Evolutionary conservation across 2,329 filamentous ascomycete species (phyloP).

Genomic region (Dactylellina haptotyla): DNA sequence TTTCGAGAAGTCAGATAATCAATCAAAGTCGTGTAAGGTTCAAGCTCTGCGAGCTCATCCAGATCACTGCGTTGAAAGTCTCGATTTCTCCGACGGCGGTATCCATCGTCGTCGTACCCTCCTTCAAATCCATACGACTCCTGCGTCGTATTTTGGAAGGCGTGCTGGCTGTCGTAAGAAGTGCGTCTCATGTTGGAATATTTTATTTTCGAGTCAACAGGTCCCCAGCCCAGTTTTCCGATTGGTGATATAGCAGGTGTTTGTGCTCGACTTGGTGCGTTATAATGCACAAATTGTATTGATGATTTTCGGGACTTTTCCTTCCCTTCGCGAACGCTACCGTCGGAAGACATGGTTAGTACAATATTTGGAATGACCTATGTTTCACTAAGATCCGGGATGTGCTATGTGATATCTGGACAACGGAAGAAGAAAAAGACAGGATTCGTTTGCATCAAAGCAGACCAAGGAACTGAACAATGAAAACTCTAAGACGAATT

Average conservation of each 20-base stretch:
- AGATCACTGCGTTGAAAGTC: slow-evolving; percentile 44
- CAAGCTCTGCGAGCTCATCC: slow-evolving; percentile 43
- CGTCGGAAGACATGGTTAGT: slow-evolving; percentile 45
- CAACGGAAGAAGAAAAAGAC: neutral
- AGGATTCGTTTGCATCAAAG: neutral
- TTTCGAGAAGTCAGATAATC: slow-evolving; percentile 40
- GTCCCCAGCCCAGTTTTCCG: slow-evolving; percentile 52
- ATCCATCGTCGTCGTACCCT: slow-evolving; percentile 40
- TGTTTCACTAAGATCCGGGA: neutral
- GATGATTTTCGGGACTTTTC: slow-evolving; percentile 46
- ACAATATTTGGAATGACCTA: slow-evolving; percentile 4
- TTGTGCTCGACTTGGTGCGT: slow-evolving; percentile 49
- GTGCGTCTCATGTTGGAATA: slow-evolving; percentile 53
- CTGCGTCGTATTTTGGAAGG: slow-evolving; percentile 49
- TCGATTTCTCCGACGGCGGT: slow-evolving; percentile 29
- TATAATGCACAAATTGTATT: slow-evolving; percentile 53
- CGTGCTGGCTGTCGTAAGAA: slow-evolving; percentile 43
- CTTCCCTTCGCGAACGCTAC: slow-evolving; percentile 39
- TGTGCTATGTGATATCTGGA: slow-evolving; percentile 4
- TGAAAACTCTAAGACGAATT: slow-evolving; percentile 8
- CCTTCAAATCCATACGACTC: slow-evolving; percentile 49
- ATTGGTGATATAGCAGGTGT: slow-evolving; percentile 51
- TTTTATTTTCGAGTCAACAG: slow-evolving; percentile 51
- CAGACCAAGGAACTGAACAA: neutral
- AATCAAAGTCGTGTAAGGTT: slow-evolving; percentile 46